A percentile compares a stretch with the other conserved stretches of the same genome.
phyloP scores from a whole-genome alignment of 2,329 filamentous ascomycete species.

The Scedosporium apiospermum region DNA sequence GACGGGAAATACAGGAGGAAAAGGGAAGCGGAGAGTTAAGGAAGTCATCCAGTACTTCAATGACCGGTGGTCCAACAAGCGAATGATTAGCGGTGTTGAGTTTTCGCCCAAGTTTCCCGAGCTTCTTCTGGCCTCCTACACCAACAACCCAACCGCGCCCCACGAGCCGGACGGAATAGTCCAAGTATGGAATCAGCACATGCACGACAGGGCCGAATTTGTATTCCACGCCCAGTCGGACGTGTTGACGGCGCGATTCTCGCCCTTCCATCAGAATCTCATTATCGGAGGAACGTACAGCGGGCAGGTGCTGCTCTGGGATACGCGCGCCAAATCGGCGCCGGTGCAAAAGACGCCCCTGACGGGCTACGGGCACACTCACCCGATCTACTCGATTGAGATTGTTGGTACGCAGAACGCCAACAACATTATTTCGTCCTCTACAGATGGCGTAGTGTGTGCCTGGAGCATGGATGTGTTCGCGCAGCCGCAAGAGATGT shows the following conservation, averaged over 20 bases:
- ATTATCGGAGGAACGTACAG: conserved; percentile 95
- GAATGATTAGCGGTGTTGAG: conserved; percentile 91
- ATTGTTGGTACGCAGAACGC: conserved; percentile 98
- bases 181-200: conserved; percentile 93
- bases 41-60: conserved; percentile 92
- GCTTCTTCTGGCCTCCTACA: conserved; percentile 87
- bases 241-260: conserved; percentile 91
- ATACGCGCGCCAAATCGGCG: conserved; percentile 78
- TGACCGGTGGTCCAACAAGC: conserved; percentile 91
- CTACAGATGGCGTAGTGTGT: conserved; percentile 92
- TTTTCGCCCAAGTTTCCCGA: conserved; percentile 96
- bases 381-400: conserved; percentile 90
- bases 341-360: conserved; percentile 95
- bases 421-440: conserved; percentile 96
- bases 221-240: conserved; percentile 95
- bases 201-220: conserved; percentile 91
- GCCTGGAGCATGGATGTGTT: conserved; percentile 98
- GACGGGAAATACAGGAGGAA: conserved; percentile 57
- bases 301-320: conserved; percentile 93
- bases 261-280: conserved; percentile 94
- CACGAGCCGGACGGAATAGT: conserved; percentile 90
- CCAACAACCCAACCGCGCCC: conserved; percentile 90
- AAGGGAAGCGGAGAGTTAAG: conserved; percentile 66
- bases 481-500: conserved; percentile 86
- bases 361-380: conserved; percentile 89